Percentiles rank a stretch among this genome's conserved stretches.
These are phyloP conservation scores for Sarocladiaceae sp. DNA, from an alignment of 2,329 filamentous ascomycete species.

Conservation along the genomic window DNA sequence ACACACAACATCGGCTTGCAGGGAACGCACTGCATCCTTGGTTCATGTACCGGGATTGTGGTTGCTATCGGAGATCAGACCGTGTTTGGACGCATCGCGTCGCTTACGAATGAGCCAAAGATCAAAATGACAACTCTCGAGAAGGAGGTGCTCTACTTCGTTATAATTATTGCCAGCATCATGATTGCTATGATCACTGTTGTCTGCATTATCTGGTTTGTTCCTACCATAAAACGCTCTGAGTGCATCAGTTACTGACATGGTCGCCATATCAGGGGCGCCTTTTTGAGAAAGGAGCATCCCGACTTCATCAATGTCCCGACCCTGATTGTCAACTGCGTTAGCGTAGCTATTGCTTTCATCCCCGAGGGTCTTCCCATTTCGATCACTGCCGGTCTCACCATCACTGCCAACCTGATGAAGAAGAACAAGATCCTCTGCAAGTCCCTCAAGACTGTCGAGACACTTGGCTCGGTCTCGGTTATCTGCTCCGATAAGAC, in stretches of 20 bases:
- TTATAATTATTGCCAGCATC: conserved; percentile 63
- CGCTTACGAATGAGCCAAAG: conserved; percentile 66
- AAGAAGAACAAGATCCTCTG: conserved; percentile 71
- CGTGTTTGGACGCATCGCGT: conserved; percentile 72
- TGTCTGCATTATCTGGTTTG: conserved; percentile 62
- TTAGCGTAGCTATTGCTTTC: conserved; percentile 69
- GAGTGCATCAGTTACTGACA: background rate
- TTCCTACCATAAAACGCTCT: conserved; percentile 24
- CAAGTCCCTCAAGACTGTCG: conserved; percentile 76
- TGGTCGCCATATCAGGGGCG: conserved; percentile 42
- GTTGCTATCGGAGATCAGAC: conserved; percentile 69
- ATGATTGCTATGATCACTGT: conserved; percentile 63
- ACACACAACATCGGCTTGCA: conserved; percentile 73
- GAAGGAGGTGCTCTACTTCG: conserved; percentile 69
- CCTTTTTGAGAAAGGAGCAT: conserved; percentile 64
- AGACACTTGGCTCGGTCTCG: conserved; percentile 69
- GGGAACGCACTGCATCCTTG: conserved; percentile 73
- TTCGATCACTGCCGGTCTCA: conserved; percentile 65
- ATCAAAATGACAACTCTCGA: conserved; percentile 65
- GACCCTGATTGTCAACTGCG: conserved; percentile 67
- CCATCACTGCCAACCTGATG: conserved; percentile 75
- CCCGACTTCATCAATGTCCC: conserved; percentile 70
- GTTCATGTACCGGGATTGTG: conserved; percentile 62
- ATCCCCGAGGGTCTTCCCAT: conserved; percentile 72
- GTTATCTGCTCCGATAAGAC: conserved; percentile 77